These are phyloP conservation scores for Tilletia setariae DNA, from an alignment of 1,284 basidiomycete genomes.

Conservation along the genomic window DNA sequence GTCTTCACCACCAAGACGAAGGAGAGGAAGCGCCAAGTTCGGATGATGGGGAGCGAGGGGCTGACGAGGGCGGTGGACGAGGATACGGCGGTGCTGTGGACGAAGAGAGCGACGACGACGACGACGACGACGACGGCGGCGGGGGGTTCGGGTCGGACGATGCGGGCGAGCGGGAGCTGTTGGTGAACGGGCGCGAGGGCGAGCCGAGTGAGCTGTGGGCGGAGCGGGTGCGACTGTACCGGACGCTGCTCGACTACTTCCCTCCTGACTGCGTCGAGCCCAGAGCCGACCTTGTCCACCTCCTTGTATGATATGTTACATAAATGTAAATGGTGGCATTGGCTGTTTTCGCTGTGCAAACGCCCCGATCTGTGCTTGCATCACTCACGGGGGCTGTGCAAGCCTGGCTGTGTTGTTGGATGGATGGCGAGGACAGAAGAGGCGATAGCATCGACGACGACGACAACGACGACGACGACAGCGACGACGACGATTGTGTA, in stretches of 20 bases:
- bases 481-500: too few relatives aligned
- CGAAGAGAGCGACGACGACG: slow-evolving; percentile 16
- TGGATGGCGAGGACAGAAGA: too few relatives aligned
- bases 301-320: neutral
- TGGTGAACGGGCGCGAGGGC: neutral
- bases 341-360: too few relatives aligned
- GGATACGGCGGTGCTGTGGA: neutral
- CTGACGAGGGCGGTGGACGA: slow-evolving; percentile 1
- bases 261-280: slow-evolving; percentile 47
- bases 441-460: too few relatives aligned
- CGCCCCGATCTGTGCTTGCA: too few relatives aligned
- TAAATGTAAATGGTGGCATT: too few relatives aligned
- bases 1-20: neutral
- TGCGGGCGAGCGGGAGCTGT: neutral
- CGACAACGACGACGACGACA: too few relatives aligned
- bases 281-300: slow-evolving; percentile 40
- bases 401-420: too few relatives aligned
- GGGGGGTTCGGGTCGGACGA: neutral
- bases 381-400: too few relatives aligned
- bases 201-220: slow-evolving; percentile 27
- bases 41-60: slow-evolving; percentile 14
- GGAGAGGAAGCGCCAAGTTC: too few relatives aligned
- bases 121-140: slow-evolving; percentile 18
- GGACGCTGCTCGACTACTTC: slow-evolving; percentile 47
- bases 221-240: slow-evolving; percentile 43